Conservation (phyloP, 345 rosid species). For the Eucalyptus decipiens region DNA sequence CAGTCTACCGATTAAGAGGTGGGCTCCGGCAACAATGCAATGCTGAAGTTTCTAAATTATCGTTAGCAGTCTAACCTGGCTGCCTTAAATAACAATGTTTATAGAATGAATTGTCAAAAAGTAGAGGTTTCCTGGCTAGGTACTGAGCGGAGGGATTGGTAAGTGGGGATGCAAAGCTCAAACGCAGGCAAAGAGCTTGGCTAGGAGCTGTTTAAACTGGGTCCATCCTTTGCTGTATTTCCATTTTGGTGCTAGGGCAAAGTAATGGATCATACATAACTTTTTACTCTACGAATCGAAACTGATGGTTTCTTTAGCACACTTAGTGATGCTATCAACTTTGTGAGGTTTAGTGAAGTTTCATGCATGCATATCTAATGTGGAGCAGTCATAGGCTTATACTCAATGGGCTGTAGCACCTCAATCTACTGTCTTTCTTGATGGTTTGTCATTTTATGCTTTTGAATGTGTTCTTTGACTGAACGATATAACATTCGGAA, state of each 20-base stretch:
- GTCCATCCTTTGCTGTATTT: not conserved
- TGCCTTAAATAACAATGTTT: not conserved
- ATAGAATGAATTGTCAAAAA: not conserved
- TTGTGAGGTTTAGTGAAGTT: not conserved
- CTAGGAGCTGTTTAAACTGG: not conserved
- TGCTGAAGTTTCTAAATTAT: not conserved
- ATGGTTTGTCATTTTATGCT: conserved; percentile 8
- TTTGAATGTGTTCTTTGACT: not conserved
- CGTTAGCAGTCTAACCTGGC: not conserved
- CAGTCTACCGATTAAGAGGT: not conserved
- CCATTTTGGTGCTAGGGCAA: not conserved
- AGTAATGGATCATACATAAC: not conserved
- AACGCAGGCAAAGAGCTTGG: not conserved
- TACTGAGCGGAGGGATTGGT: not conserved
- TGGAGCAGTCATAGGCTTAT: not conserved
- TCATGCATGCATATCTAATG: not conserved
- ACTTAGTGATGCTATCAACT: not conserved
- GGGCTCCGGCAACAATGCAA: not conserved
- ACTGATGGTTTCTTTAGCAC: not conserved
- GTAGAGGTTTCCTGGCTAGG: not conserved
- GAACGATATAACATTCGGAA: conserved; percentile 33
- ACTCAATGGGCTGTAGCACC: not conserved
- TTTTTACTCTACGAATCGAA: not conserved
- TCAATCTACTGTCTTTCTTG: not conserved
- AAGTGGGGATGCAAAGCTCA: not conserved